phyloP scores from a whole-genome alignment of 1,139 yeast species.

The Candida tetrigidarum region DNA sequence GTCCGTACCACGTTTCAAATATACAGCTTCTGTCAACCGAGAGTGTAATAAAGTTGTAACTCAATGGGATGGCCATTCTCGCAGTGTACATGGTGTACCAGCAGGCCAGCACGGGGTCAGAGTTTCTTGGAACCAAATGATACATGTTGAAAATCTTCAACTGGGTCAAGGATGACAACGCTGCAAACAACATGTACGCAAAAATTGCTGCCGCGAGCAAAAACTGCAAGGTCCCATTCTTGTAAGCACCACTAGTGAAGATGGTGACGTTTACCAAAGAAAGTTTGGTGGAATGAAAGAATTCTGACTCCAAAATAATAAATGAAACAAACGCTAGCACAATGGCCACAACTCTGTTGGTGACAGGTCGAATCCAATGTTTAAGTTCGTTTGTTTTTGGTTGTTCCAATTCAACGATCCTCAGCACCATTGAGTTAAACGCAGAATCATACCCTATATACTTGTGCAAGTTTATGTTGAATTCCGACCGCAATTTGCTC shows the following conservation, averaged over 20 bases:
- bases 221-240: conserved; percentile 34
- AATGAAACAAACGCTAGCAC: conserved; percentile 46
- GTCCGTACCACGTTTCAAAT: conserved; percentile 69
- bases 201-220: conserved; percentile 46
- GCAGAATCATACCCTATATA: conserved; percentile 48
- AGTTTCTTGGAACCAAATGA: conserved; percentile 67
- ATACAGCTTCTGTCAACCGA: conserved; percentile 52
- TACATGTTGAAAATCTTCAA: conserved; percentile 76
- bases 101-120: conserved; percentile 75
- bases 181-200: conserved; percentile 68
- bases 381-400: conserved; percentile 33
- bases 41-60: conserved; percentile 76
- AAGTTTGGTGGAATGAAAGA: conserved; percentile 68
- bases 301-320: conserved; percentile 70
- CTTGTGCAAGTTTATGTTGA: conserved; percentile 43
- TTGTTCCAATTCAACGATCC: conserved; percentile 47
- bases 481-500: conserved; percentile 38
- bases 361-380: conserved; percentile 48
- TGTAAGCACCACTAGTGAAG: conserved; percentile 24
- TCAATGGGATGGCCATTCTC: conserved; percentile 79
- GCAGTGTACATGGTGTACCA: conserved; percentile 84
- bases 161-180: conserved; percentile 68
- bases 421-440: conserved; percentile 36
- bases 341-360: conserved; percentile 46
- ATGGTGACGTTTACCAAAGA: conserved; percentile 62